phyloP scores from a whole-genome alignment of 257 asterid species.

The Rauvolfia tetraphylla region DNA sequence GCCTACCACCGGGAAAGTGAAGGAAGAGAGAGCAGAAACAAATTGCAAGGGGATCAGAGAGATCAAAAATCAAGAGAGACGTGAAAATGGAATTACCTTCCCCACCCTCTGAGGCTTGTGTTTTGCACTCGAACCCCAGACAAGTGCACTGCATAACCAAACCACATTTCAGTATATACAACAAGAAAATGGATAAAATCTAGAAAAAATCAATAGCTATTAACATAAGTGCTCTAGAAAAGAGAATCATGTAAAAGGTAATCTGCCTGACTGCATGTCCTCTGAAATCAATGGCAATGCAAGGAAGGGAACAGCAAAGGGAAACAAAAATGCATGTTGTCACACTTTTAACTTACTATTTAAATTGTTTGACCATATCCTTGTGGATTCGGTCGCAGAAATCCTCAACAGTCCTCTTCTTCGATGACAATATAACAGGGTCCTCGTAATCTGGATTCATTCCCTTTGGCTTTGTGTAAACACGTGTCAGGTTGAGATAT shows the following conservation, averaged over 20 bases:
- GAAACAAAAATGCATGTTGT: neutral
- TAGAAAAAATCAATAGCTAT: neutral
- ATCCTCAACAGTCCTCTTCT: conserved; percentile 83
- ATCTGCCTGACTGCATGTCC: neutral
- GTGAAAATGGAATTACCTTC: conserved; percentile 45
- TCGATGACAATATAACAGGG: conserved; percentile 93
- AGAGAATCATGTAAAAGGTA: neutral
- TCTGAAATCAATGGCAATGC: neutral
- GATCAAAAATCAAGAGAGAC: neutral
- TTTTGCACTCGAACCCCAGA: conserved; percentile 98
- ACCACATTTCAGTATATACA: conserved; percentile 19
- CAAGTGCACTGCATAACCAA: conserved; percentile 64
- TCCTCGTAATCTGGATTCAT: conserved; percentile 99
- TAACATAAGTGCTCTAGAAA: neutral
- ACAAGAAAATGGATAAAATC: neutral
- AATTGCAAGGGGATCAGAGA: neutral
- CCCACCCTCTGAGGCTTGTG: conserved; percentile 99
- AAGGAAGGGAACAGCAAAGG: neutral
- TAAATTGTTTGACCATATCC: conserved; percentile 92
- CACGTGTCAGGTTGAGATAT: conserved; percentile 87
- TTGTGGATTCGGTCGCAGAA: conserved; percentile 90
- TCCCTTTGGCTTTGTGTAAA: conserved; percentile 97
- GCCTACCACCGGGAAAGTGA: neutral
- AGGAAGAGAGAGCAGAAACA: neutral
- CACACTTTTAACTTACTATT: conserved; percentile 45